Base-by-base conservation (phyloP, 2,329 filamentous ascomycete genomes). In the Aspergillus brasiliensis region DNA sequence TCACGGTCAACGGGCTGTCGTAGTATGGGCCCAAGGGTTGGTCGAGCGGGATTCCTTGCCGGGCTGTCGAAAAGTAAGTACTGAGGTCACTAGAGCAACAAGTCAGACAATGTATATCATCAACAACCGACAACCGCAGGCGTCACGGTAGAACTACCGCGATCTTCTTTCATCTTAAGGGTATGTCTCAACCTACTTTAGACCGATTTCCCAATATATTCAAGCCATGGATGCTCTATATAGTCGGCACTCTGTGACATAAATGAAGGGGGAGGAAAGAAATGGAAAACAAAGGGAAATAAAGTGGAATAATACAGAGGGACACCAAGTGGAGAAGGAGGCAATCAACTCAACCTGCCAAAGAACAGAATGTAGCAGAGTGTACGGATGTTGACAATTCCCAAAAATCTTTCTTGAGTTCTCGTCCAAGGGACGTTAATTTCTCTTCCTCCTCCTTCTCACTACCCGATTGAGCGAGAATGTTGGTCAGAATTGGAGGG, bases 211-310 rank as follows among this genome's bases (percentile, higher is more conserved):
- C 61, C 58, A 17, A 53, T 44, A 59, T 38, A 61, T 40, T 59
- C 58, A 65, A 59, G 52, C 57, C 61, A 64, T 65, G 62, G 46
- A 65, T 66, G 63, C 56, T 65, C 61, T 66, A 66, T 66, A 64
- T 64, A 63, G 58, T 52, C 54, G 58, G 55, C 53, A 63, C 27
- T 59, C 44, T 65, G 53, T 55, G 53, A 49, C 55, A 48, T 62
- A 27, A 19, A 38, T 56, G 48, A 51, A 53, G 19, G 46, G 46
- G 40, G 51, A 56, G 37, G 27, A 49, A 48, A 52, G 15, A 58
- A 46, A 52, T 11, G 28, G n/a, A 25, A 53, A 46, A 31, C 21
- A 44, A 47, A 34, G 38, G 34, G 28, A 48, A 49, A 25, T 38
- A 23, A 49, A 37, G 25, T 27, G 21, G 34, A 23, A 38, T 34